phyloP scores from a whole-genome alignment of 1,284 basidiomycete genomes.

The Fomitiporia mediterranea region DNA sequence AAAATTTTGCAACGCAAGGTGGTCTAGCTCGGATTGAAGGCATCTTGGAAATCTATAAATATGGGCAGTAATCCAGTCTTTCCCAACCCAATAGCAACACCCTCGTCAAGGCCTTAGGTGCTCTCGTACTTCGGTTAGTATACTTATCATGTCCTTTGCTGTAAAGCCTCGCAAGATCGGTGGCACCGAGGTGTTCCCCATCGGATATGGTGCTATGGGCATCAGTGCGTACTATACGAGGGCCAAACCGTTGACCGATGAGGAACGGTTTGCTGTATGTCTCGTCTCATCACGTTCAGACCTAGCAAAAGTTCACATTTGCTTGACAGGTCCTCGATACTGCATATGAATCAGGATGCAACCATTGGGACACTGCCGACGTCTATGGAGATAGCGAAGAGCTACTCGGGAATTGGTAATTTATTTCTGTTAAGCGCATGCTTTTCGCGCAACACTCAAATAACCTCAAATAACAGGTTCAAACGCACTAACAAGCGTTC shows the following conservation, averaged over 20 bases:
- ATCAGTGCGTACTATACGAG: conserved; percentile 16
- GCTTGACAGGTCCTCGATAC: conserved; percentile 35
- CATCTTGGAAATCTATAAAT: no score
- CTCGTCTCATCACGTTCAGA: not conserved
- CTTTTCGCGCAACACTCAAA: not conserved
- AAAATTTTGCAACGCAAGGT: no score
- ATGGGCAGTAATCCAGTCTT: not conserved
- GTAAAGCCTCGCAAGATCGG: conserved; percentile 21
- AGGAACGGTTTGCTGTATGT: conserved; percentile 21
- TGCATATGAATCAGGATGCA: conserved; percentile 36
- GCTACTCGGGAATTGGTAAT: conserved; percentile 40
- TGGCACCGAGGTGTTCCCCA: conserved; percentile 13
- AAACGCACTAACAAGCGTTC: conserved; percentile 40
- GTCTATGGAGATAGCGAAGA: conserved; percentile 42
- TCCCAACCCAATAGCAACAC: not conserved
- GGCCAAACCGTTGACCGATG: conserved; percentile 18
- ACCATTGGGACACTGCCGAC: conserved; percentile 41
- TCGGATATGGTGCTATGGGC: conserved; percentile 21
- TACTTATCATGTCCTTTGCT: not conserved
- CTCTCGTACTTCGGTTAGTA: no score
- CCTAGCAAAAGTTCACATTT: not conserved
- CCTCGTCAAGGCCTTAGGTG: not conserved
- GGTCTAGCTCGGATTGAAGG: no score
- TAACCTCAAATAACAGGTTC: conserved; percentile 30
- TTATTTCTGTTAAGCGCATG: not conserved